Percentiles rank a stretch among this genome's conserved stretches.
phyloP scores from a whole-genome alignment of 345 rosid species.

The Clarkia xantiana region DNA sequence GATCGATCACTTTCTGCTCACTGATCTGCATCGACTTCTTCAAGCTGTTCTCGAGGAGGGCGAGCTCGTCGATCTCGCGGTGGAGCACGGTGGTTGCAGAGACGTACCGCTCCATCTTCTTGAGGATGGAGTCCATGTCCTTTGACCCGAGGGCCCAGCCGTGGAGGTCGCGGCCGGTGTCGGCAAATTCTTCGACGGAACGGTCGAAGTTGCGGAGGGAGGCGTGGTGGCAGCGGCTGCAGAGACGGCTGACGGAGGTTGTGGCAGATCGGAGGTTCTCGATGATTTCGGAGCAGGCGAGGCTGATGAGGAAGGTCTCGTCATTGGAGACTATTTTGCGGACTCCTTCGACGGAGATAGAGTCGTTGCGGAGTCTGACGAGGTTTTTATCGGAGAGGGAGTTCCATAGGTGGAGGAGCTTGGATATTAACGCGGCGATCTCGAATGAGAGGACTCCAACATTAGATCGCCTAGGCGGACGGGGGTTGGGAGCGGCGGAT shows the following conservation, averaged over 20 bases:
- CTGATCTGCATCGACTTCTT: slow-evolving; percentile 25
- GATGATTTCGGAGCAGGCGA: slow-evolving; percentile 70
- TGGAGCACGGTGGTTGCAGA: slow-evolving; percentile 48
- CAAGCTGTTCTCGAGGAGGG: slow-evolving; percentile 1
- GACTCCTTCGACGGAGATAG: slow-evolving; percentile 61
- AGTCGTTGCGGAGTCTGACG: slow-evolving; percentile 42
- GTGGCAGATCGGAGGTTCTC: slow-evolving; percentile 47
- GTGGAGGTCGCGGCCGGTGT: slow-evolving; percentile 46
- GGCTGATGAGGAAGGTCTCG: slow-evolving; percentile 62
- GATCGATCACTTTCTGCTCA: slow-evolving; percentile 22
- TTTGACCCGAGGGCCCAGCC: slow-evolving; percentile 46
- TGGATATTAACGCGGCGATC: slow-evolving; percentile 70
- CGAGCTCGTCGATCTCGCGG: slow-evolving; percentile 76
- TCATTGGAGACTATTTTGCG: slow-evolving; percentile 70
- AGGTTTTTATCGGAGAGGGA: slow-evolving; percentile 66
- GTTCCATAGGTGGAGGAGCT: slow-evolving; percentile 61
- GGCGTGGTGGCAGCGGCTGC: slow-evolving; percentile 35
- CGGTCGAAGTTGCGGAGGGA: slow-evolving; percentile 36
- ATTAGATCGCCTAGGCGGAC: not conserved
- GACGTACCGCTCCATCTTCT: slow-evolving; percentile 68
- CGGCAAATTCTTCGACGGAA: slow-evolving; percentile 46
- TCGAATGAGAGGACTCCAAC: slow-evolving; percentile 58
- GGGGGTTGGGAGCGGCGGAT: not conserved
- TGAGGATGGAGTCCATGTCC: slow-evolving; percentile 53
- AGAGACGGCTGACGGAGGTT: slow-evolving; percentile 43